Conservation (phyloP, 805 yeast species). For the Teunomyces cretensis region DNA sequence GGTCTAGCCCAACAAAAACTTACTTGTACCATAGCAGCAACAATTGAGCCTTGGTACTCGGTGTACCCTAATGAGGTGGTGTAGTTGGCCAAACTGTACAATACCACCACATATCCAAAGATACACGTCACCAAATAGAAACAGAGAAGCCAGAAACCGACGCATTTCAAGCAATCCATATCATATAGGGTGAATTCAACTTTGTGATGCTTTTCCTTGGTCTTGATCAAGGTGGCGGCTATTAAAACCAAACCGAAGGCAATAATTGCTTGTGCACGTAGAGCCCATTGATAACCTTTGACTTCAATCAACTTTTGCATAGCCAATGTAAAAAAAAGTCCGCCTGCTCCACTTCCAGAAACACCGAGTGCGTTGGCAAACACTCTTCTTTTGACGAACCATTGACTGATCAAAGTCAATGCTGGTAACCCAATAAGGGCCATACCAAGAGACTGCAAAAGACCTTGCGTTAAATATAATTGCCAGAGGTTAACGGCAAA, state of each 20-base stretch:
- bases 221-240: slow-evolving; percentile 13
- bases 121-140: slow-evolving; percentile 48
- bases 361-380: slow-evolving; percentile 48
- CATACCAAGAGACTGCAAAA: slow-evolving; percentile 57
- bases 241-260: slow-evolving; percentile 27
- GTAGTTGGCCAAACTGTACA: slow-evolving; percentile 60
- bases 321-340: slow-evolving; percentile 48
- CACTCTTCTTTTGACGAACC: slow-evolving; percentile 66
- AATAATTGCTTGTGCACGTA: slow-evolving; percentile 47
- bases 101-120: slow-evolving; percentile 60
- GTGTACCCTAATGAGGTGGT: slow-evolving; percentile 60
- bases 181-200: slow-evolving; percentile 41
- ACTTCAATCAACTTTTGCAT: slow-evolving; percentile 43
- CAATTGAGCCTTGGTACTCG: slow-evolving; percentile 54
- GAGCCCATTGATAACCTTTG: slow-evolving; percentile 47
- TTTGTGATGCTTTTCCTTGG: slow-evolving; percentile 11
- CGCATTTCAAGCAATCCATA: slow-evolving; percentile 30
- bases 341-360: slow-evolving; percentile 56
- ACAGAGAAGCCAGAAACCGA: slow-evolving; percentile 43
- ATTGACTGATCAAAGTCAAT: slow-evolving; percentile 60
- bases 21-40: slow-evolving; percentile 58
- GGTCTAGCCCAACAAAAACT: slow-evolving; percentile 62
- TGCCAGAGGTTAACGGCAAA: slow-evolving; percentile 63
- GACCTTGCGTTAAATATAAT: slow-evolving; percentile 65
- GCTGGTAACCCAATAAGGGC: slow-evolving; percentile 61